Evolutionary conservation across 768 basidiomycete species (phyloP), one percentile per base, ranked within the genome.

Genomic region (Lactarius deliciosus): DNA sequence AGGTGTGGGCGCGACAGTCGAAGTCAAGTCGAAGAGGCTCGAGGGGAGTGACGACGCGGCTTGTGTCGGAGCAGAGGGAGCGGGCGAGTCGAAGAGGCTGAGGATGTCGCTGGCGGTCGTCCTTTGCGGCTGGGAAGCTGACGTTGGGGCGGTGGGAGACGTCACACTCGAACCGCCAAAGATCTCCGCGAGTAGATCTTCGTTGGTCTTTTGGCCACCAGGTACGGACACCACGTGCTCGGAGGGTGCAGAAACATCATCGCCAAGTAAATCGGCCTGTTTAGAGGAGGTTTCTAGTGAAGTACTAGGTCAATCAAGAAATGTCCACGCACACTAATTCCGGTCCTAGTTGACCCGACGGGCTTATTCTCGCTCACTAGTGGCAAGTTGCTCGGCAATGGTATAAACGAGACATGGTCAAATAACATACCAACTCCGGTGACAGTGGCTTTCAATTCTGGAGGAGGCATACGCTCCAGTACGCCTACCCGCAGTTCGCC

Each of bases 401-500:
- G 34, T 53, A 16, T 58, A 43, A 62, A 9, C 6, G 60, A 50
- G 25, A 64, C 16, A 57, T 30, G 32, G 32, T 53, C 0, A 30
- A 63, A 32, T 18, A 16, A 79, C 86, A 69, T 71, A 96, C 94
- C 92, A 66, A 90, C 84, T 56, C 94, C 97, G 83, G 96, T 91
- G 2, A 98, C 92, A 2, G 96, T 98, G n/a, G 91, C 90, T 79
- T 96, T 97, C 70, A 98, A 79, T 76, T 99, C 97, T 2, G 97
- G 97, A 6, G 94, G 91, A n/a, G 97, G 97, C 97, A 99, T 99
- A 63, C 94, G 85, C 79, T 99, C 97, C 66, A 98, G 76, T 1
- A 99, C 94, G 43, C 96, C 97, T 9, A 83, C 81, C 66, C 85
- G 82, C 25, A 91, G 78, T n/a, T 91, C 87, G 6, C 88, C 89